Percentiles rank a stretch among this genome's conserved stretches.
Evolutionary conservation across 495 filamentous ascomycete species (phyloP).

Genomic region (Podospora didyma): DNA sequence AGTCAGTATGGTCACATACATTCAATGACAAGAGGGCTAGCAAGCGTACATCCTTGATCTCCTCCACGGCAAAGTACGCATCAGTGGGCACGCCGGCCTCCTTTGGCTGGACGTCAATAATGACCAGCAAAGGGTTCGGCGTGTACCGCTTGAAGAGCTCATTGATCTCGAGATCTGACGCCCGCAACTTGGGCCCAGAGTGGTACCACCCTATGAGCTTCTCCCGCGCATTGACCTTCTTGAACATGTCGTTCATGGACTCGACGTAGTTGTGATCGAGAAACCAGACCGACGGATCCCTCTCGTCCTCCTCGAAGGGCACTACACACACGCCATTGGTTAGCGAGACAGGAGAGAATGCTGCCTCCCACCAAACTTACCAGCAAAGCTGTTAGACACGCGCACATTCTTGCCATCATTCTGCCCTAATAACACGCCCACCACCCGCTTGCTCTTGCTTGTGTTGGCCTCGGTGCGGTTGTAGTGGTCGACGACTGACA

Average conservation of each 20-base stretch:
- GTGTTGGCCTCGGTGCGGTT: conserved; percentile 81
- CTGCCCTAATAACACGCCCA: conserved; percentile 92
- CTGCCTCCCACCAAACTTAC: conserved; percentile 44
- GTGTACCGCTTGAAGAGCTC: conserved; percentile 99
- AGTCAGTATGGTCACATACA: not conserved
- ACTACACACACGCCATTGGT: conserved; percentile 48
- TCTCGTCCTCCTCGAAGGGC: conserved; percentile 97
- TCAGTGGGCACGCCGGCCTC: conserved; percentile 97
- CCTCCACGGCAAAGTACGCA: conserved; percentile 98
- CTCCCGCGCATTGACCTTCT: conserved; percentile 98
- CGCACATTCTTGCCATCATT: conserved; percentile 92
- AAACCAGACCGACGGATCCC: conserved; percentile 98
- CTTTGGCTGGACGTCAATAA: conserved; percentile 98
- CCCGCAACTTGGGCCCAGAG: conserved; percentile 93
- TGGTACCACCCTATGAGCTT: conserved; percentile 99
- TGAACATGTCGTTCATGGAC: conserved; percentile 99
- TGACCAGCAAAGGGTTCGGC: conserved; percentile 90
- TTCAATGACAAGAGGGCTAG: not conserved
- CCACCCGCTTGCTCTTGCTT: conserved; percentile 80
- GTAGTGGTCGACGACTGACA: conserved; percentile 98
- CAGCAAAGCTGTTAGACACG: conserved; percentile 98
- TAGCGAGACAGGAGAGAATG: not conserved
- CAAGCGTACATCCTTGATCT: conserved; percentile 95
- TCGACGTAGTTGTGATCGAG: conserved; percentile 99
- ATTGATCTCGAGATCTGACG: conserved; percentile 98